These are phyloP conservation scores for Anethum foeniculum DNA, from an alignment of 140 eudicot species.

Conservation along the genomic window DNA sequence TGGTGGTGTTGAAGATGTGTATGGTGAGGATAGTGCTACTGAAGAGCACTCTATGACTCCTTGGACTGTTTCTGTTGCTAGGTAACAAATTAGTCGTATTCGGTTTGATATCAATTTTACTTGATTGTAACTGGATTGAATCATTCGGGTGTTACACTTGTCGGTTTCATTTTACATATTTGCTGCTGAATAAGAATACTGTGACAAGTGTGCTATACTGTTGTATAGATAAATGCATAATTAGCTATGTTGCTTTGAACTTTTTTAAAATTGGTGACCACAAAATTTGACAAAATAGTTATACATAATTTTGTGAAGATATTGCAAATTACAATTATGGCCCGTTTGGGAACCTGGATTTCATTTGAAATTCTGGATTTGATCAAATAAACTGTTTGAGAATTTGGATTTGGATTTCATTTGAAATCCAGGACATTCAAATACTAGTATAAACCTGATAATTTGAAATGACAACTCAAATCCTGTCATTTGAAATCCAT, in stretches of 20 bases:
- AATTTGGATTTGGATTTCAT: too few relatives aligned
- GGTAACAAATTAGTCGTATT: constrained; percentile 29
- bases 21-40: constrained; percentile 58
- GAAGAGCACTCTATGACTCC: constrained; percentile 60
- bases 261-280: background rate
- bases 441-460: too few relatives aligned
- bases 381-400: too few relatives aligned
- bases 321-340: background rate
- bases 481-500: too few relatives aligned
- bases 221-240: background rate
- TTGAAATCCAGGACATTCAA: too few relatives aligned
- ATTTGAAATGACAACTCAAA: too few relatives aligned
- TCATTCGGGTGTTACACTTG: background rate
- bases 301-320: background rate
- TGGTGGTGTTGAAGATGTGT: constrained; percentile 63
- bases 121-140: background rate
- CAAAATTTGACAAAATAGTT: background rate
- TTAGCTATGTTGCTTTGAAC: background rate
- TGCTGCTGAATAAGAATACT: background rate
- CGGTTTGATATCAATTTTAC: background rate
- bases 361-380: too few relatives aligned
- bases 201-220: background rate
- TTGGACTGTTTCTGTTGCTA: constrained; percentile 72
- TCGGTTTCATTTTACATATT: background rate
- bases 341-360: too few relatives aligned